These are phyloP conservation scores for Alternaria incomplexa DNA, from an alignment of 2,329 filamentous ascomycete species.

Conservation along the genomic window DNA sequence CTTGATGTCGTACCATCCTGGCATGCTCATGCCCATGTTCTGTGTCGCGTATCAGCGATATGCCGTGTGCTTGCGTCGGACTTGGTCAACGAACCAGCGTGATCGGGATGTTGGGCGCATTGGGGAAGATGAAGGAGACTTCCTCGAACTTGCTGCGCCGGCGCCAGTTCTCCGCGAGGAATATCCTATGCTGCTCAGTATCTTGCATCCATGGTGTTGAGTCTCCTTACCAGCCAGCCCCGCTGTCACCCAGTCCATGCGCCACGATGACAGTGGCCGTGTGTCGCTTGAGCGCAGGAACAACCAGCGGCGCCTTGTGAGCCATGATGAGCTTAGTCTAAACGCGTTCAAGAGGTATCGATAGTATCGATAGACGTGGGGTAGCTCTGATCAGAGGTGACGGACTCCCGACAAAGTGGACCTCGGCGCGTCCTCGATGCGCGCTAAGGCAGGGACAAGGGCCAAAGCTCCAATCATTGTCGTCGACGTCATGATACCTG, in stretches of 20 bases:
- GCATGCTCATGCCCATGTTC: slow-evolving; percentile 81
- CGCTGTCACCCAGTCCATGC: slow-evolving; percentile 86
- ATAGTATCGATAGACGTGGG: slow-evolving; percentile 18
- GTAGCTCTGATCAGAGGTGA: slow-evolving; percentile 11
- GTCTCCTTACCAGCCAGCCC: slow-evolving; percentile 71
- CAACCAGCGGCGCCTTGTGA: slow-evolving; percentile 64
- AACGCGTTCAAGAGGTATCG: slow-evolving; percentile 4
- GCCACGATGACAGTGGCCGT: slow-evolving; percentile 94
- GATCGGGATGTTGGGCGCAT: slow-evolving; percentile 86
- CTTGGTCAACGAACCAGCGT: slow-evolving; percentile 67
- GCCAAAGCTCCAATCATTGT: slow-evolving; percentile 39
- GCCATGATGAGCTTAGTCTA: slow-evolving; percentile 28
- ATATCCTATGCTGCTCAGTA: slow-evolving; percentile 59
- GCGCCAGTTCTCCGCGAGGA: slow-evolving; percentile 86
- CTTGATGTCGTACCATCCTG: slow-evolving; percentile 83
- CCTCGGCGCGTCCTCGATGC: slow-evolving; percentile 21
- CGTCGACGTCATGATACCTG: slow-evolving; percentile 42
- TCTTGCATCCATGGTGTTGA: neutral
- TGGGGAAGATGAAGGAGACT: slow-evolving; percentile 92
- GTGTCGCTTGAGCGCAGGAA: slow-evolving; percentile 81
- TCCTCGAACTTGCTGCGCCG: slow-evolving; percentile 80
- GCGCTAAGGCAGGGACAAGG: slow-evolving; percentile 33
- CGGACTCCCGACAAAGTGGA: slow-evolving; percentile 13
- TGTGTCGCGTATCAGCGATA: slow-evolving; percentile 40
- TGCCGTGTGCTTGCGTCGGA: neutral